Percentiles rank a stretch among this genome's conserved stretches.
Evolutionary conservation across 805 yeast genomes (phyloP).

Genomic region (Brettanomyces anomalus): DNA sequence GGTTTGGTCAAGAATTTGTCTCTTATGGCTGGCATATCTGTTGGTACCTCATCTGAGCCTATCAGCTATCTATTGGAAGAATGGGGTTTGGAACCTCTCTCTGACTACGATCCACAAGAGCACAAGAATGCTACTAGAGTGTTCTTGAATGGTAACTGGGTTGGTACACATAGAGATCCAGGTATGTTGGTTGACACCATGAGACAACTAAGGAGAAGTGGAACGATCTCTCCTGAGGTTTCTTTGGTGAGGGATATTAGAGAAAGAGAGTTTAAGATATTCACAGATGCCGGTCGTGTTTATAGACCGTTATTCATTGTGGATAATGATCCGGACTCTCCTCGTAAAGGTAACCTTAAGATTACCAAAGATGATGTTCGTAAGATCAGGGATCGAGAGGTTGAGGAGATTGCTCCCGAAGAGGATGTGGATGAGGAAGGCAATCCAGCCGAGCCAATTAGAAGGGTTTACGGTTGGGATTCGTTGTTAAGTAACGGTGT

Average conservation of each 20-base stretch:
- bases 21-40: slow-evolving; percentile 94
- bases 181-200: slow-evolving; percentile 85
- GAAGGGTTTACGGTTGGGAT: slow-evolving; percentile 64
- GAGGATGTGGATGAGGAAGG: slow-evolving; percentile 36
- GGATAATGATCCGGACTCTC: slow-evolving; percentile 69
- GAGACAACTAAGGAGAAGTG: slow-evolving; percentile 85
- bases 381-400: slow-evolving; percentile 52
- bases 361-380: slow-evolving; percentile 79
- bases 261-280: slow-evolving; percentile 90
- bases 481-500: slow-evolving; percentile 76
- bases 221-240: slow-evolving; percentile 93
- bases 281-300: slow-evolving; percentile 98
- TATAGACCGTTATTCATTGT: slow-evolving; percentile 94
- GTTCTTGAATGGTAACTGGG: slow-evolving; percentile 98
- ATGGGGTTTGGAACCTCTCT: slow-evolving; percentile 99
- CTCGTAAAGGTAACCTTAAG: slow-evolving; percentile 65
- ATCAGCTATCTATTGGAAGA: slow-evolving; percentile 88
- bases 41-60: slow-evolving; percentile 95
- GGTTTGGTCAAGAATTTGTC: slow-evolving; percentile 96
- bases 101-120: slow-evolving; percentile 89
- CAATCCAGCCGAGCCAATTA: slow-evolving; percentile 34
- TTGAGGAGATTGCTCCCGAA: slow-evolving; percentile 47
- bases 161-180: slow-evolving; percentile 96
- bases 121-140: slow-evolving; percentile 88
- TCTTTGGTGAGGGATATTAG: slow-evolving; percentile 94